Percentiles rank a stretch among this genome's conserved stretches.
phyloP scores from a whole-genome alignment of 495 filamentous ascomycete genomes.

The Sordaria brevicollis region DNA sequence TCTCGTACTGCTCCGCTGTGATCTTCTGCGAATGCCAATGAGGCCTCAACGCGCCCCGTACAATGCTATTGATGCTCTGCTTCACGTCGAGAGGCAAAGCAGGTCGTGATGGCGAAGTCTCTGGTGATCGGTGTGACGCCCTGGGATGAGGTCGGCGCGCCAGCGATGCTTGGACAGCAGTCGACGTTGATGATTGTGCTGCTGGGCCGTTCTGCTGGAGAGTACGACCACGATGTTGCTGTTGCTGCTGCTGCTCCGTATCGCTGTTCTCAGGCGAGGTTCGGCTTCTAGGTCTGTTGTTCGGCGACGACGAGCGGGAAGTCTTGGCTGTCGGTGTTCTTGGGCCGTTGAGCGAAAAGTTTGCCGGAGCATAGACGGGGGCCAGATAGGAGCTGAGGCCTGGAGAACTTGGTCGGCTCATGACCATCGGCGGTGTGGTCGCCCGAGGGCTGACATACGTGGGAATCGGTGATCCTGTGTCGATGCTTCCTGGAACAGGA shows the following conservation, averaged over 20 bases:
- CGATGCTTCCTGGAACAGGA: constrained; percentile 33
- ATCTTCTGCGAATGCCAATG: constrained; percentile 61
- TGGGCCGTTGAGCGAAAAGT: constrained; percentile 45
- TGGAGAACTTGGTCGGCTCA: constrained; percentile 55
- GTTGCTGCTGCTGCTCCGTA: constrained; percentile 25
- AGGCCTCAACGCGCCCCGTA: constrained; percentile 64
- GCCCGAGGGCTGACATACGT: constrained; percentile 57
- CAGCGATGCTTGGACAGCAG: not conserved
- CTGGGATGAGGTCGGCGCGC: constrained; percentile 3
- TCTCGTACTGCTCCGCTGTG: constrained; percentile 73
- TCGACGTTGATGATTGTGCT: not conserved
- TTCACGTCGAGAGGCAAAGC: constrained; percentile 62
- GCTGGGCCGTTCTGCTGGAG: not conserved
- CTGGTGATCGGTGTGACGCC: constrained; percentile 34
- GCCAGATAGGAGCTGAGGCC: constrained; percentile 54
- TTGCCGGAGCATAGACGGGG: constrained; percentile 48
- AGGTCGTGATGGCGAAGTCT: constrained; percentile 45
- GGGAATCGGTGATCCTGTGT: constrained; percentile 50
- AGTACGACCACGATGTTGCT: constrained; percentile 12
- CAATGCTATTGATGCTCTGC: constrained; percentile 70
- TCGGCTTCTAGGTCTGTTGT: constrained; percentile 6
- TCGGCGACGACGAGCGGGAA: constrained; percentile 25
- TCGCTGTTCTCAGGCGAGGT: constrained; percentile 34
- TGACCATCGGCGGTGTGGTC: constrained; percentile 61
- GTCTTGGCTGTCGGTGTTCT: constrained; percentile 16